These are phyloP conservation scores for Penicillium sp. DNA, from an alignment of 2,329 filamentous ascomycete species.

Conservation along the genomic window DNA sequence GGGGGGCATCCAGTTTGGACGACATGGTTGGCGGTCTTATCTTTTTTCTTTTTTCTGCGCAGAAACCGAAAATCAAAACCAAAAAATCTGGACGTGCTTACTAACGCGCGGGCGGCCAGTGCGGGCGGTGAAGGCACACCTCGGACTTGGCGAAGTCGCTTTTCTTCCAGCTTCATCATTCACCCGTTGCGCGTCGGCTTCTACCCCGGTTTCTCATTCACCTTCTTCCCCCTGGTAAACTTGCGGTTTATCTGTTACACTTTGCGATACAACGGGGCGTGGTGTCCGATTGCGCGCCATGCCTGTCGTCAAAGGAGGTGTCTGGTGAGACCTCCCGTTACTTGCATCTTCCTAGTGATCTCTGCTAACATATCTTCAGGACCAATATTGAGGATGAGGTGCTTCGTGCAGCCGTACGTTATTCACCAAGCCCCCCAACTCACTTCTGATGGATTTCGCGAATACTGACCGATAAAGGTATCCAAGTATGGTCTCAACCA, in stretches of 20 bases:
- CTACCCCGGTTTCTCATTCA: conserved; percentile 15
- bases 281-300: conserved; percentile 40
- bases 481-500: conserved; percentile 95
- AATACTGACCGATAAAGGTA: conserved; percentile 40
- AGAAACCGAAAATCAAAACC: conserved; percentile 17
- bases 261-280: conserved; percentile 1
- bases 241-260: background rate
- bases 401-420: conserved; percentile 72
- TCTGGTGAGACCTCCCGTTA: conserved; percentile 45
- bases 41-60: conserved; percentile 27
- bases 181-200: conserved; percentile 23
- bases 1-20: conserved; percentile 54
- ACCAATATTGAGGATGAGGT: conserved; percentile 85
- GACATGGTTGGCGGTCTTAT: conserved; percentile 32
- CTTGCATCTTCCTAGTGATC: conserved; percentile 1
- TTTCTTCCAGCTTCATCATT: conserved; percentile 20
- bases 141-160: conserved; percentile 25
- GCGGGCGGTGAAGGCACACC: conserved; percentile 24
- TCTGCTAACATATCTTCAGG: conserved; percentile 34
- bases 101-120: conserved; percentile 27
- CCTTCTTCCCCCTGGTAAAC: conserved; percentile 12
- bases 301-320: conserved; percentile 63
- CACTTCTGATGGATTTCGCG: background rate
- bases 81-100: conserved; percentile 34
- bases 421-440: background rate